Base-by-base conservation (phyloP, 352 stramenopile genomes). In the Pelagophyceae sp. region DNA sequence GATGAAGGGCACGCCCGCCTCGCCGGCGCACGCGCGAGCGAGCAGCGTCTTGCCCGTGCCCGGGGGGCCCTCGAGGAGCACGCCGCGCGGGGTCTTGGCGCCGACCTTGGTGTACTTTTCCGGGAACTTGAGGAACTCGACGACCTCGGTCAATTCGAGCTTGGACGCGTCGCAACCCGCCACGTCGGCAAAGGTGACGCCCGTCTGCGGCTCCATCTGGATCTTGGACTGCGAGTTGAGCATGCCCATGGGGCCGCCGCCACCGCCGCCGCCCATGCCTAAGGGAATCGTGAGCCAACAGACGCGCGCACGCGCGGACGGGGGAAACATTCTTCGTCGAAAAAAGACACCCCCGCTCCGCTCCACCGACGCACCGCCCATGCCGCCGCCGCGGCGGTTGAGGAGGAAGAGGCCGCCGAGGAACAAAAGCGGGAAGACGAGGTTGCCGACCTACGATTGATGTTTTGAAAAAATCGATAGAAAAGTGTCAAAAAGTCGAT, bases 31-130 rank as follows among this genome's bases (percentile, higher is more conserved):
- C 29, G 93, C 93, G 78, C 80, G 97, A 31, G 94, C 94, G 25
- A 98, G 80, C 35, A 98, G 83, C 50, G 94, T 98, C 86, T 98
- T 98, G 78, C 93, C 94, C 35, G 87, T 91, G 72, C 94, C 94
- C 0, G 93, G 95, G 40, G 94, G 94, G 38, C 93, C 94, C 79
- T 93, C 93, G 3, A 98, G 85, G 64, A 98, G 87, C 72, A 97
- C 92, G 72, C 94, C 94, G 71, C 86, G 82, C 3, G 93, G 93
- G 35, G 97, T 92, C 69, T 91, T 90, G 61, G 92, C 95, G 35
- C 94, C 94, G 80, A 97, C 96, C 35, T 88, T 88, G 37, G 92
- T 89, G 85, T 97, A 98, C 29, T 90, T 89, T 75, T 89, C 82
- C 0, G 93, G 93, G 58, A 95, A 85, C 72, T 93, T 90, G 75